These are phyloP conservation scores for Tuctoria greenei DNA, from an alignment of 176 grass and related monocot species.

Conservation along the genomic window DNA sequence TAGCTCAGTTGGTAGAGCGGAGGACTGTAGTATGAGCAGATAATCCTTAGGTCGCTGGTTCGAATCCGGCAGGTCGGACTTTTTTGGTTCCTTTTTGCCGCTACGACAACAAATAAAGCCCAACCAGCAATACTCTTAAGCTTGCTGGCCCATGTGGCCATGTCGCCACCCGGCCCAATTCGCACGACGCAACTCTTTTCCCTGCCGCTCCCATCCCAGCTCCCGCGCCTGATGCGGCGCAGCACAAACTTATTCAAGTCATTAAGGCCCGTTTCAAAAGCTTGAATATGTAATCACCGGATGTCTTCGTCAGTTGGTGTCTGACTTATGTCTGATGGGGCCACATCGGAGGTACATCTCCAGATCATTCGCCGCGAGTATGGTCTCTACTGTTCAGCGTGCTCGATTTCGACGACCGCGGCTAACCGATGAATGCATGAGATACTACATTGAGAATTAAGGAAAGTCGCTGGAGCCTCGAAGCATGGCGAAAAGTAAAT, in stretches of 20 bases:
- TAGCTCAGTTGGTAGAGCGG: conserved; percentile 99
- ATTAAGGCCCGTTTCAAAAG: no score
- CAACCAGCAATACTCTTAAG: neutral
- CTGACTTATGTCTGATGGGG: no score
- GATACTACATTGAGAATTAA: neutral
- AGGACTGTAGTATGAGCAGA: conserved; percentile 79
- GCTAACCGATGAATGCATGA: no score
- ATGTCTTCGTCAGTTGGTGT: no score
- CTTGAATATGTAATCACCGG: no score
- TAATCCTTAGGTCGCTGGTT: conserved; percentile 99
- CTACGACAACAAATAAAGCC: neutral
- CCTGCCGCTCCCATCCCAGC: no score
- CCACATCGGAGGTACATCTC: no score
- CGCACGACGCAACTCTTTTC: neutral
- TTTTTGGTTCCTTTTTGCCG: neutral
- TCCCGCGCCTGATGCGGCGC: no score
- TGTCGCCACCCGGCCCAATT: neutral
- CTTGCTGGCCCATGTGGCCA: neutral
- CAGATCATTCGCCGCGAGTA: no score
- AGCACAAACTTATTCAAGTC: no score
- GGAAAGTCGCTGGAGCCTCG: neutral
- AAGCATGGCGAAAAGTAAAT: neutral
- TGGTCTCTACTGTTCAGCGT: no score
- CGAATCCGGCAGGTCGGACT: conserved; percentile 89
- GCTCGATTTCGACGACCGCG: no score